phyloP scores from a whole-genome alignment of 441 rosid species.

The Hura crepitans region DNA sequence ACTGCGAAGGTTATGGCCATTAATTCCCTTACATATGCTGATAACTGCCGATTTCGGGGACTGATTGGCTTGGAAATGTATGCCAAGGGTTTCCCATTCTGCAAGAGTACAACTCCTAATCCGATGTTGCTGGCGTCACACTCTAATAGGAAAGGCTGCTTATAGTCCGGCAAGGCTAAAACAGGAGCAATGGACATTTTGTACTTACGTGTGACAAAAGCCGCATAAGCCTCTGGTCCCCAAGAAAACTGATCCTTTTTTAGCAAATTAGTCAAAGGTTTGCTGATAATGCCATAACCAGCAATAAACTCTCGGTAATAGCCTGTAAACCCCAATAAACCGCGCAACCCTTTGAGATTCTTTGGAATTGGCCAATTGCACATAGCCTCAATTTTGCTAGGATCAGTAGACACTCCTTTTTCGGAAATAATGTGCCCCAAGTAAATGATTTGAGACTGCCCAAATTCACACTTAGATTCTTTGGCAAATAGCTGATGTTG shows the following conservation, averaged over 20 bases:
- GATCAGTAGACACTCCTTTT: neutral
- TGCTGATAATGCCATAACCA: slow-evolving; percentile 2
- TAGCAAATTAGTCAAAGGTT: neutral
- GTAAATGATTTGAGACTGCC: neutral
- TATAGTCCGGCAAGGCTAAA: neutral
- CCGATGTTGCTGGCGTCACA: neutral
- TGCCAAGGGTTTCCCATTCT: neutral
- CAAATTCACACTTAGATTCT: neutral
- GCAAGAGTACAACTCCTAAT: neutral
- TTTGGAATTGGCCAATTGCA: neutral
- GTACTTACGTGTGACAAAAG: neutral
- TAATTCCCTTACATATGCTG: slow-evolving; percentile 9
- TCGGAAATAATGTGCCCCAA: neutral
- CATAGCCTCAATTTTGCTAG: neutral
- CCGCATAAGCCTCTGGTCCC: rapidly evolving
- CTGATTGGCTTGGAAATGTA: neutral
- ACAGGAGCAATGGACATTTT: neutral
- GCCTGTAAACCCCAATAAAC: neutral
- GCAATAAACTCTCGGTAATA: neutral
- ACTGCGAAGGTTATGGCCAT: neutral
- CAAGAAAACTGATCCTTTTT: neutral
- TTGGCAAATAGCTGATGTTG: neutral
- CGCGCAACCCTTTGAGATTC: neutral
- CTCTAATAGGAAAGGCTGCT: neutral
- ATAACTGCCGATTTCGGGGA: neutral